Conservation (phyloP, 163 green algal genomes). For the Chloroidium sp. region DNA sequence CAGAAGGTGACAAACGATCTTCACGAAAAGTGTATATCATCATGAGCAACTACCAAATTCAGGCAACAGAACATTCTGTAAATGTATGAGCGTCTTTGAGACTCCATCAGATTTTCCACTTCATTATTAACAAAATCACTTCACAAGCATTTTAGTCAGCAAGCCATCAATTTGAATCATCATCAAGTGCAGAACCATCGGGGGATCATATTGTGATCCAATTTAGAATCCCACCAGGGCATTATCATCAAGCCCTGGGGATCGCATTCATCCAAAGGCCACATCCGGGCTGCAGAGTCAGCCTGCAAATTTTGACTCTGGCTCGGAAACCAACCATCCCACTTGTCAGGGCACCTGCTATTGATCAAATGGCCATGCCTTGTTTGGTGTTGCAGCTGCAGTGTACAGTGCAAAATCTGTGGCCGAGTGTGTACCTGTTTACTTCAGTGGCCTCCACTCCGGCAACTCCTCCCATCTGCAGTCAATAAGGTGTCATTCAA, state of each 20-base stretch:
- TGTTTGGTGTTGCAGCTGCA: neutral
- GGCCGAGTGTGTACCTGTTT: neutral
- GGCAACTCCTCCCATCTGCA: constrained; percentile 8
- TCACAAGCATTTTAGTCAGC: neutral
- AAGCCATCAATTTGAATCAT: neutral
- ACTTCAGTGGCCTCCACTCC: constrained; percentile 3
- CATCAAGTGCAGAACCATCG: neutral
- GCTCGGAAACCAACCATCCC: neutral
- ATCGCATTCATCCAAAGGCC: constrained; percentile 8
- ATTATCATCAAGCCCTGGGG: neutral
- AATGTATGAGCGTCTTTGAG: too few relatives aligned
- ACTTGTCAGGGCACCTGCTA: neutral
- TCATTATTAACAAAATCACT: neutral
- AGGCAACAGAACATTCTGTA: too few relatives aligned
- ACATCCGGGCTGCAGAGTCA: constrained; percentile 9
- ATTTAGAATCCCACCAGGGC: neutral
- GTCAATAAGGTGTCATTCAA: neutral
- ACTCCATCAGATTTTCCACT: too few relatives aligned
- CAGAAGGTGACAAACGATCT: too few relatives aligned
- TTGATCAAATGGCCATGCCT: neutral
- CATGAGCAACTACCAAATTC: too few relatives aligned
- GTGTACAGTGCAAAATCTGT: neutral
- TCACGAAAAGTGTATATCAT: too few relatives aligned
- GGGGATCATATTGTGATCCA: neutral
- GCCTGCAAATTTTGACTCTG: neutral